Evolutionary conservation across 768 basidiomycete genomes (phyloP).

Genomic region (Leucocoprinus sp.): DNA sequence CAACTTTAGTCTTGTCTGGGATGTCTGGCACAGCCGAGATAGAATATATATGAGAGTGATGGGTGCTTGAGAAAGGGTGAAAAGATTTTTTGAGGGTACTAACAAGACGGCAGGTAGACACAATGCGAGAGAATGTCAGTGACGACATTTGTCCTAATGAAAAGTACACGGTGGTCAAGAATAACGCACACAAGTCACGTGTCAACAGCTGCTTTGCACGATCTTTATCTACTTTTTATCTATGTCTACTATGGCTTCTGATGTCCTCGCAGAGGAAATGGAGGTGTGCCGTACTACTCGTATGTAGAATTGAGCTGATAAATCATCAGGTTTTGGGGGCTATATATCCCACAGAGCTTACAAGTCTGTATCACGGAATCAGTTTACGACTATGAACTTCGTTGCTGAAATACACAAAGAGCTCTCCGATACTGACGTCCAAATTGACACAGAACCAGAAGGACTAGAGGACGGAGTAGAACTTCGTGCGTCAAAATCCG

Average conservation of each 20-base stretch:
- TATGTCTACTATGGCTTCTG: slow-evolving; percentile 44
- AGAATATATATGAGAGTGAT: background rate
- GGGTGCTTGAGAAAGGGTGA: background rate
- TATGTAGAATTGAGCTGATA: slow-evolving; percentile 12
- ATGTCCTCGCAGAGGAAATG: slow-evolving; percentile 78
- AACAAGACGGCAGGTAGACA: background rate
- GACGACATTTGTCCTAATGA: slow-evolving; percentile 6
- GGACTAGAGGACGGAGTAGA: slow-evolving; percentile 57
- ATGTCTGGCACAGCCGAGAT: background rate
- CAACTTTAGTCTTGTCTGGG: background rate
- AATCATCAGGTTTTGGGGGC: slow-evolving; percentile 75
- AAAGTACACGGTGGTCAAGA: background rate
- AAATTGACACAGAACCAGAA: slow-evolving; percentile 86
- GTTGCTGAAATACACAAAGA: slow-evolving; percentile 58
- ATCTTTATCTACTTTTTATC: background rate
- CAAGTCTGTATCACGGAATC: slow-evolving; percentile 57
- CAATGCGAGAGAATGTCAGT: slow-evolving; percentile 1
- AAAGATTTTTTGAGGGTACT: background rate
- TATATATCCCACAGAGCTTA: slow-evolving; percentile 91
- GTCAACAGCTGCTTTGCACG: background rate
- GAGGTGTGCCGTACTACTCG: slow-evolving; percentile 46
- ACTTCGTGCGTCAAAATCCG: slow-evolving; percentile 32
- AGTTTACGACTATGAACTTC: slow-evolving; percentile 20
- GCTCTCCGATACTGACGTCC: slow-evolving; percentile 72
- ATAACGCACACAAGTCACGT: slow-evolving; percentile 8